A percentile compares a stretch with the other conserved stretches of the same genome.
These are phyloP conservation scores for Magnusiomyces ingens DNA, from an alignment of 1,139 yeast genomes.

Conservation along the genomic window DNA sequence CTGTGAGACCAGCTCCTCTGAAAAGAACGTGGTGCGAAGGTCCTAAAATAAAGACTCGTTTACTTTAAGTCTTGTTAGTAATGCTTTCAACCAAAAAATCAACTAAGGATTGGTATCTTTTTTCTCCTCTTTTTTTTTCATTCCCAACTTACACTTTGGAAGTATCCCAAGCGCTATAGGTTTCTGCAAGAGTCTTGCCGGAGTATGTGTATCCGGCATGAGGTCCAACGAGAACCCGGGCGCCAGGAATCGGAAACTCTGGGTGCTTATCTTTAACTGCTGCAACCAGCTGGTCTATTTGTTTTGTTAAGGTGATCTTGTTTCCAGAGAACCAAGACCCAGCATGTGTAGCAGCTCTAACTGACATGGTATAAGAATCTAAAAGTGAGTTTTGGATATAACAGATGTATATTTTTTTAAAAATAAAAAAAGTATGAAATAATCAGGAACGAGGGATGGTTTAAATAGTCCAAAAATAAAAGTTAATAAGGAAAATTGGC, in stretches of 20 bases:
- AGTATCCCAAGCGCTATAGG: constrained; percentile 67
- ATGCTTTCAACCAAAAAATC: too few species aligned
- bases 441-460: too few species aligned
- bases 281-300: constrained; percentile 43
- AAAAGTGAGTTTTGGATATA: too few species aligned
- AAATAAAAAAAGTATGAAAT: too few species aligned
- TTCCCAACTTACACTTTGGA: constrained; percentile 32
- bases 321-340: constrained; percentile 78
- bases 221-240: constrained; percentile 55
- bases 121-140: too few species aligned
- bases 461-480: too few species aligned
- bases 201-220: constrained; percentile 93
- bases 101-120: too few species aligned
- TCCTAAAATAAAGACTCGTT: constrained; percentile 73
- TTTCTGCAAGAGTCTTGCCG: constrained; percentile 69
- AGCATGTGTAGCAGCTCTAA: constrained; percentile 72
- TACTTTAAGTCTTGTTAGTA: constrained; percentile 26
- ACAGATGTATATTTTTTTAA: too few species aligned
- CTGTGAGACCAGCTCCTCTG: constrained; percentile 50
- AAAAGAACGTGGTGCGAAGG: constrained; percentile 94
- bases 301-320: constrained; percentile 39
- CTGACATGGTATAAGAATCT: constrained; percentile 24
- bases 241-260: constrained; percentile 41
- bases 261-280: constrained; percentile 20
- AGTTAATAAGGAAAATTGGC: too few species aligned